These are phyloP conservation scores for Rhododendron vialii DNA, from an alignment of 148 eudicot species.

Conservation along the genomic window DNA sequence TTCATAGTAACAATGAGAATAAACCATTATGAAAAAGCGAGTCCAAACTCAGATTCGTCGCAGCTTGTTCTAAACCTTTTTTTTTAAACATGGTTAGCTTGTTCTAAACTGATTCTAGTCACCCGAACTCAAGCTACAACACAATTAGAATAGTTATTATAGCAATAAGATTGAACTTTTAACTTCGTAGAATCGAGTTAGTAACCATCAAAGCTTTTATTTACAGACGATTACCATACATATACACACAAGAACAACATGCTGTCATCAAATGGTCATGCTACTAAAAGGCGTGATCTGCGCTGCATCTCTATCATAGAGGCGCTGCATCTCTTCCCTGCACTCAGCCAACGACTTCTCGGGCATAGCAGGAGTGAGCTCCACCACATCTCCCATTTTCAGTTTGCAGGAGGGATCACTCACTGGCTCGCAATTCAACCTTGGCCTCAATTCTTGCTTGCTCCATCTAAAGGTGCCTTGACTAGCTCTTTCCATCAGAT, in stretches of 20 bases:
- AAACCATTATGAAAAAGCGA: not conserved
- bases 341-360: slow-evolving; percentile 70
- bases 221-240: not conserved
- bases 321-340: slow-evolving; percentile 91
- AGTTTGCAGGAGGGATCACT: slow-evolving; percentile 61
- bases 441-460: slow-evolving; percentile 76
- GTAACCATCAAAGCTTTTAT: not conserved
- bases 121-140: not conserved
- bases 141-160: not conserved
- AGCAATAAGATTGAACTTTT: not conserved
- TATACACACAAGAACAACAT: slow-evolving; percentile 4
- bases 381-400: slow-evolving; percentile 93
- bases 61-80: not conserved
- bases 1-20: not conserved
- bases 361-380: slow-evolving; percentile 71
- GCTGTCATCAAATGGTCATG: not conserved
- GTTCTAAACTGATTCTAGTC: not conserved
- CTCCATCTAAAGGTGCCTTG: slow-evolving; percentile 58
- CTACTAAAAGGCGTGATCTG: too few relatives aligned
- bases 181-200: not conserved
- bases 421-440: slow-evolving; percentile 69
- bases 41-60: not conserved
- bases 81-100: not conserved
- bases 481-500: slow-evolving; percentile 58
- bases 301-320: slow-evolving; percentile 40